phyloP scores from a whole-genome alignment of 2,329 filamentous ascomycete genomes.

The Alternaria viburni region DNA sequence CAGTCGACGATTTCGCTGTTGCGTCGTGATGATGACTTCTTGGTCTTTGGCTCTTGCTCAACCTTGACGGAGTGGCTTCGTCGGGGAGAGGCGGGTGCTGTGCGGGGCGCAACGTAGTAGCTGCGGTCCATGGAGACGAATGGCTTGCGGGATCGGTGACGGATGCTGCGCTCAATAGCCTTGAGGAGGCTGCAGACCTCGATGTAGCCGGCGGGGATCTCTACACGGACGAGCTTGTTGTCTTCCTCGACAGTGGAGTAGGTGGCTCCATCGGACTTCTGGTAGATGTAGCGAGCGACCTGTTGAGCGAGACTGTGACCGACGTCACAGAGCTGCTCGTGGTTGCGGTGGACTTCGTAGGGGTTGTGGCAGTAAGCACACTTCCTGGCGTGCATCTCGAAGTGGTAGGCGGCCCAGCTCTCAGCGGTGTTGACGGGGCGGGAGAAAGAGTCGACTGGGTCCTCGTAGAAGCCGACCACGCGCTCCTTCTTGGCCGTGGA shows the following conservation, averaged over 20 bases:
- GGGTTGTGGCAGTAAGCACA: constrained; percentile 55
- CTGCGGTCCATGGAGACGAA: constrained; percentile 54
- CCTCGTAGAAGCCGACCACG: constrained; percentile 44
- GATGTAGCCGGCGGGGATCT: constrained; percentile 52
- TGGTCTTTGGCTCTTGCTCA: constrained; percentile 35
- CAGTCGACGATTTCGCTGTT: constrained; percentile 49
- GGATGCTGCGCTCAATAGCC: constrained; percentile 50
- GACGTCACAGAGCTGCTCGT: constrained; percentile 51
- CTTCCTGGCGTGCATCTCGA: constrained; percentile 55
- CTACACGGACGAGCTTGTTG: constrained; percentile 53
- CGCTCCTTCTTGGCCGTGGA: constrained; percentile 41
- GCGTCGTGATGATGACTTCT: constrained; percentile 35
- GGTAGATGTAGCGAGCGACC: constrained; percentile 54
- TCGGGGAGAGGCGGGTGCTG: constrained; percentile 28
- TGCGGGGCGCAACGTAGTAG: constrained; percentile 51
- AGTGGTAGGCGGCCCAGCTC: constrained; percentile 56
- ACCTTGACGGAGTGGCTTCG: constrained; percentile 42
- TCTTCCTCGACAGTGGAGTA: constrained; percentile 46
- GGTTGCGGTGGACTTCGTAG: constrained; percentile 50
- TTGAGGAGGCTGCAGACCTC: constrained; percentile 50
- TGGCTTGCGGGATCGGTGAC: constrained; percentile 44
- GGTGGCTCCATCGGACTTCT: constrained; percentile 41
- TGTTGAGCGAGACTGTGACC: constrained; percentile 55
- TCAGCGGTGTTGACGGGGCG: constrained; percentile 51
- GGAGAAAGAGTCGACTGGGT: constrained; percentile 48